These are phyloP conservation scores for Dictyostelium firmibasis DNA, from an alignment of 78 protist genomes.

Conservation along the genomic window DNA sequence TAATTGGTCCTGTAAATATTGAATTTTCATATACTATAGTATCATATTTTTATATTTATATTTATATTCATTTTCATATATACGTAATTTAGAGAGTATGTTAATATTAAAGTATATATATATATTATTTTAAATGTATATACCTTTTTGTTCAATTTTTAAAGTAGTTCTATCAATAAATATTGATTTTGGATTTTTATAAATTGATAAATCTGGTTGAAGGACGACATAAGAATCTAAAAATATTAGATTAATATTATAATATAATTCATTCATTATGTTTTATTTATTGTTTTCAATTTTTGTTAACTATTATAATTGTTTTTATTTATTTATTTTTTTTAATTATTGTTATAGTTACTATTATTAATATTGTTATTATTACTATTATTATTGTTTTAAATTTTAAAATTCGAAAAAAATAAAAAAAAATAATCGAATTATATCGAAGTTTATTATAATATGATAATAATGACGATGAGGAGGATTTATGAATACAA, in stretches of 20 bases:
- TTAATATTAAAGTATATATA: background rate
- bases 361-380: background rate
- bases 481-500: background rate
- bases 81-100: too few relatives aligned
- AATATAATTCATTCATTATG: conserved; percentile 4
- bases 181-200: conserved; percentile 16
- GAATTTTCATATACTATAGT: conserved; percentile 3
- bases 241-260: conserved; percentile 44
- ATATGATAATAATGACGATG: background rate
- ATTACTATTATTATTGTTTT: background rate
- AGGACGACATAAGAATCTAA: conserved; percentile 43
- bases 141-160: conserved; percentile 56
- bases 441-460: background rate
- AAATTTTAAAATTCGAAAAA: too few relatives aligned
- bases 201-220: conserved; percentile 23
- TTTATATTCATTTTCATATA: background rate
- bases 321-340: background rate
- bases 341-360: background rate
- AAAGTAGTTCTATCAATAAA: conserved; percentile 68
- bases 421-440: background rate
- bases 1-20: conserved; percentile 36
- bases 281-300: background rate
- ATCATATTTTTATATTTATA: too few relatives aligned
- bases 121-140: background rate
- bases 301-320: background rate